Evolutionary conservation across 192 early-diverging fungal genomes (phyloP).

Genomic region (Backusella mclennaniae): DNA sequence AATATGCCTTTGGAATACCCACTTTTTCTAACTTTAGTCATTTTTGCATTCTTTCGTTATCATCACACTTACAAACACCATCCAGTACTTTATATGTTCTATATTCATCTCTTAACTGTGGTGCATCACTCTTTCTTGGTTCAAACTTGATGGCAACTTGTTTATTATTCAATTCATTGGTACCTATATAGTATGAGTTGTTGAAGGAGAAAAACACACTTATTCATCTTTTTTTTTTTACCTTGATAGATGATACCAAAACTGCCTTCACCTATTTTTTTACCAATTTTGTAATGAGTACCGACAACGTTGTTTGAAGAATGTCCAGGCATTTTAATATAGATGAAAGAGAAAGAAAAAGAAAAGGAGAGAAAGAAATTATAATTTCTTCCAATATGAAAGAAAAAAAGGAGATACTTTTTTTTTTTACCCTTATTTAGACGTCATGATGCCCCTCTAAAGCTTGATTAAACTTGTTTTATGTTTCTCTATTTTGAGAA

Average conservation of each 20-base stretch:
- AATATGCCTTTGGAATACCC: conserved; percentile 90
- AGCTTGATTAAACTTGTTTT: too few relatives aligned
- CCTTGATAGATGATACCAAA: conserved; percentile 99
- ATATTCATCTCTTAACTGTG: conserved; percentile 95
- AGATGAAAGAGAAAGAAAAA: too few relatives aligned
- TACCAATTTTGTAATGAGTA: conserved; percentile 91
- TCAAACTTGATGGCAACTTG: conserved; percentile 98
- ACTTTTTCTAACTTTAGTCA: conserved; percentile 30
- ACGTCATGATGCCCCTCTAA: too few relatives aligned
- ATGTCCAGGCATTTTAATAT: not conserved
- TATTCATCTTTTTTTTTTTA: conserved; percentile 28
- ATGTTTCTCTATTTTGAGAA: too few relatives aligned
- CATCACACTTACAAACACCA: conserved; percentile 47
- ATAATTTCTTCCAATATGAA: too few relatives aligned
- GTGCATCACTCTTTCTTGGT: conserved; percentile 92
- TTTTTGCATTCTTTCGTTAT: not conserved
- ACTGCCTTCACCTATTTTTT: conserved; percentile 95
- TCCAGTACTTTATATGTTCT: conserved; percentile 91
- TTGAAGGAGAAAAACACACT: not conserved
- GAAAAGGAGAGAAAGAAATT: too few relatives aligned
- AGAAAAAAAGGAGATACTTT: too few relatives aligned
- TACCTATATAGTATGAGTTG: conserved; percentile 42
- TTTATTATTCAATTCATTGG: conserved; percentile 81
- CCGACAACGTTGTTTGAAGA: conserved; percentile 77
- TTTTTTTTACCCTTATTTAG: too few relatives aligned